These are phyloP conservation scores for Strobilomyces echinocephalus DNA, from an alignment of 768 basidiomycete species.

Conservation along the genomic window DNA sequence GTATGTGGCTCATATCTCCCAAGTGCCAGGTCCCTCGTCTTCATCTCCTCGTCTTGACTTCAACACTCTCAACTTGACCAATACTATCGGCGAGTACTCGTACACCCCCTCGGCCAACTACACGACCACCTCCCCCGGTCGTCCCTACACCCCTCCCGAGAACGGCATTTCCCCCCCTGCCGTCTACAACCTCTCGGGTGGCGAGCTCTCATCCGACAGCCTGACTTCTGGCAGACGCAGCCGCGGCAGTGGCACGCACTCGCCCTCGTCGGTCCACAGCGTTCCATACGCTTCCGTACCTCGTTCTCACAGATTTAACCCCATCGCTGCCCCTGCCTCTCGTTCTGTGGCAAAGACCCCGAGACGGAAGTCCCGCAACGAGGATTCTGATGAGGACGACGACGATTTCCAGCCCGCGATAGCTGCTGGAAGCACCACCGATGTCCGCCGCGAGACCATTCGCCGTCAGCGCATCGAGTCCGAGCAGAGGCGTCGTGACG, in stretches of 20 bases:
- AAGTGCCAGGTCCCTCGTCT: conserved; percentile 49
- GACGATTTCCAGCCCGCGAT: conserved; percentile 66
- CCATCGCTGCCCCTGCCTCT: conserved; percentile 49
- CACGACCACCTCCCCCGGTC: conserved; percentile 47
- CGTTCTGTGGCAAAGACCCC: conserved; percentile 51
- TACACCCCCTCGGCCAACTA: conserved; percentile 53
- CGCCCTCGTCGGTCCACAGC: conserved; percentile 43
- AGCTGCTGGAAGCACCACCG: conserved; percentile 43
- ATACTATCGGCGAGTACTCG: conserved; percentile 54
- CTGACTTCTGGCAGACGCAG: conserved; percentile 59
- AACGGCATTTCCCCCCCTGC: conserved; percentile 69
- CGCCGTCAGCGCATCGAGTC: conserved; percentile 92
- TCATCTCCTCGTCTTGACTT: conserved; percentile 62
- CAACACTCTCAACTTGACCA: conserved; percentile 54
- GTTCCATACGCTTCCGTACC: conserved; percentile 61
- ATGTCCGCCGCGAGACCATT: conserved; percentile 83
- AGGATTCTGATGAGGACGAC: conserved; percentile 68
- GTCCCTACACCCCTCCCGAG: conserved; percentile 65
- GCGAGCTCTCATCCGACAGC: conserved; percentile 73
- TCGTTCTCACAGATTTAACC: conserved; percentile 76
- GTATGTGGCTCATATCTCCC: conserved; percentile 9
- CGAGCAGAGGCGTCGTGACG: conserved; percentile 87
- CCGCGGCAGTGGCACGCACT: conserved; percentile 63
- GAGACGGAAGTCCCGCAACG: conserved; percentile 48
- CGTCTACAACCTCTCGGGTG: conserved; percentile 64